Base-by-base conservation (phyloP, 108 stramenopile genomes). In the Nitzschia inconspicua region DNA sequence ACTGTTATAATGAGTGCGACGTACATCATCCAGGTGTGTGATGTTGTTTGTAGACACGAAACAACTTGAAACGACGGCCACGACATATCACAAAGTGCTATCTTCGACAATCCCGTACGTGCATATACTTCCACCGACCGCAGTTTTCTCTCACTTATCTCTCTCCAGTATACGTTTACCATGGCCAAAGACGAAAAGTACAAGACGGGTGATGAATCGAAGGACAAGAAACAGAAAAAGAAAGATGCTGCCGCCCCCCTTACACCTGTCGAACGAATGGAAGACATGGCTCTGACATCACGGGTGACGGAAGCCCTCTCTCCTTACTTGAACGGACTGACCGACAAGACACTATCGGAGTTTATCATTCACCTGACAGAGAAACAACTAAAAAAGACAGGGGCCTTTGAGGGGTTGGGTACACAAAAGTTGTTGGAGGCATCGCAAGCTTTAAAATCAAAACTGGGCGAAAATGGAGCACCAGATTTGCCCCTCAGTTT, bases 271-370 rank as follows among this genome's bases (percentile, higher is more conserved):
- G 96, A 99, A 56, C 78, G 97, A 37, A 85, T 99, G 29, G 84
- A 93, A 65, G 80, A 88, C 47, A 83, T 99, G 18, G 79, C 89
- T 44, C 81, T 99, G 22, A 76, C 97, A 23, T 78, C 88, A 19
- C 78, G 87, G 42, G 79, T 99, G n/a, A 82, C 78, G 50, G 82
- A 94, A 30, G 94, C 89, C 53, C 79, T 96, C 63, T 79, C 76
- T 36, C 82, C 80, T 10, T 83, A 94, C 63, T 66, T 98, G 44
- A 30, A 62, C 19, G 95, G 95, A 16, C 48, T 99, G 31, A 69
- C 82, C 32, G 98, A 99, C 65, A 84, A 88, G 41, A 97, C 96
- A 5, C 73, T 99, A 39, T 81, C 97, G 4, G 98, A 99, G 74
- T 99, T 98, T 60, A 75, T 99, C 25, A 85, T 99, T 46, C 59